Conservation (phyloP, 2,329 filamentous ascomycete genomes). For the Proliferodiscus dingleyae region DNA sequence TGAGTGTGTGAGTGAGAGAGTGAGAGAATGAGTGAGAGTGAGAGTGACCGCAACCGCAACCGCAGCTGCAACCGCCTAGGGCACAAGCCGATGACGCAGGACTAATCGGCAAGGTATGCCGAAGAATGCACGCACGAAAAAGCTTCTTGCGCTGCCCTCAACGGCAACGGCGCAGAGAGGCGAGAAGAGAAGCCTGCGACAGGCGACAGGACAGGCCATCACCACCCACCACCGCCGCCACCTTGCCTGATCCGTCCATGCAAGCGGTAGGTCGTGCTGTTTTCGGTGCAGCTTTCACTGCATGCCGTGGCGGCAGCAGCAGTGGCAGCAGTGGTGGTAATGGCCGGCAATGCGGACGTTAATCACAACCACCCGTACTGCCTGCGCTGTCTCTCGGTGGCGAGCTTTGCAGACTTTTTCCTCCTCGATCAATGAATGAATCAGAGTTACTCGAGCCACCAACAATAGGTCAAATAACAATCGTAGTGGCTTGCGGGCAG, state of each 20-base stretch:
- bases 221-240: too few relatives aligned
- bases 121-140: neutral
- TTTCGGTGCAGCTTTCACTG: neutral
- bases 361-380: too few relatives aligned
- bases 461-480: neutral
- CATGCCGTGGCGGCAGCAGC: neutral
- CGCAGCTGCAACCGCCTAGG: too few relatives aligned
- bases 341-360: too few relatives aligned
- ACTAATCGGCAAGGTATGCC: neutral
- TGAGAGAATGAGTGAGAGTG: too few relatives aligned
- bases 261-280: neutral
- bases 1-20: too few relatives aligned
- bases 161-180: neutral
- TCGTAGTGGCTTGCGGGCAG: neutral
- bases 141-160: neutral
- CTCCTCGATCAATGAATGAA: neutral
- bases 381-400: too few relatives aligned
- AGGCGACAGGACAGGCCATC: too few relatives aligned
- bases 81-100: conserved; percentile 20
- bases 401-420: neutral
- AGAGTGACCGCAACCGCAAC: too few relatives aligned
- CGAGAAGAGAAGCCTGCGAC: too few relatives aligned
- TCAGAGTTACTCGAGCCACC: neutral
- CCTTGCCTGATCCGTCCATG: neutral
- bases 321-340: neutral